Evolutionary conservation across 768 basidiomycete species (phyloP).

Genomic region (Lactarius sanguifluus): DNA sequence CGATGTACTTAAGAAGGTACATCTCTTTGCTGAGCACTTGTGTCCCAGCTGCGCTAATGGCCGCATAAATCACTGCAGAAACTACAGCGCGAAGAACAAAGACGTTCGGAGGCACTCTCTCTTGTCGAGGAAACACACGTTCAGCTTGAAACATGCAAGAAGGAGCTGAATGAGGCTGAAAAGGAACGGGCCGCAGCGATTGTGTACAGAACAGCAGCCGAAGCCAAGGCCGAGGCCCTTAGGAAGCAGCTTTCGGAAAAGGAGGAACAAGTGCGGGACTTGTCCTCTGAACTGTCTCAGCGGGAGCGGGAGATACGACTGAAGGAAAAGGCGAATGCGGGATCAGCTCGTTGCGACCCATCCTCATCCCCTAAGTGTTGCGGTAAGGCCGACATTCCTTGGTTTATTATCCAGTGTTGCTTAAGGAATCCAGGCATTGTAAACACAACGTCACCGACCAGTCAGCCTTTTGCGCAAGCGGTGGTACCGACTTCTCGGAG

Average conservation of each 20-base stretch:
- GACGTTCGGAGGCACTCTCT: not conserved
- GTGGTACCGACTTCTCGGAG: too few relatives aligned
- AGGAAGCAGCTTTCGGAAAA: not conserved
- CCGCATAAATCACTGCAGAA: not conserved
- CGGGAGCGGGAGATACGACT: not conserved
- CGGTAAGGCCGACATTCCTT: too few relatives aligned
- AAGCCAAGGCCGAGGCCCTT: not conserved
- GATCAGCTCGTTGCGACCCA: too few relatives aligned
- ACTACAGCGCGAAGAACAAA: not conserved
- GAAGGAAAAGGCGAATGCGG: too few relatives aligned
- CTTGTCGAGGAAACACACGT: not conserved
- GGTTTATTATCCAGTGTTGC: too few relatives aligned
- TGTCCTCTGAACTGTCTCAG: not conserved
- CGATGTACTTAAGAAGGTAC: too few relatives aligned
- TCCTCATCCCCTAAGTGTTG: too few relatives aligned
- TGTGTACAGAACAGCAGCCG: not conserved
- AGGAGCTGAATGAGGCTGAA: not conserved
- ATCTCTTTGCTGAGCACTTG: too few relatives aligned
- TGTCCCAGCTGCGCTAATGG: too few relatives aligned
- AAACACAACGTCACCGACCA: too few relatives aligned
- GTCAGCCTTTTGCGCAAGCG: too few relatives aligned
- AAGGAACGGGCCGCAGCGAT: not conserved
- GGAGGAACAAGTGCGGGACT: not conserved
- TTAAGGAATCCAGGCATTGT: too few relatives aligned
- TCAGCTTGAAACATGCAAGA: not conserved